Evolutionary conservation across 176 grass and related monocot genomes (phyloP), one percentile per base, ranked within the genome.

Genomic region (Otatea glauca): DNA sequence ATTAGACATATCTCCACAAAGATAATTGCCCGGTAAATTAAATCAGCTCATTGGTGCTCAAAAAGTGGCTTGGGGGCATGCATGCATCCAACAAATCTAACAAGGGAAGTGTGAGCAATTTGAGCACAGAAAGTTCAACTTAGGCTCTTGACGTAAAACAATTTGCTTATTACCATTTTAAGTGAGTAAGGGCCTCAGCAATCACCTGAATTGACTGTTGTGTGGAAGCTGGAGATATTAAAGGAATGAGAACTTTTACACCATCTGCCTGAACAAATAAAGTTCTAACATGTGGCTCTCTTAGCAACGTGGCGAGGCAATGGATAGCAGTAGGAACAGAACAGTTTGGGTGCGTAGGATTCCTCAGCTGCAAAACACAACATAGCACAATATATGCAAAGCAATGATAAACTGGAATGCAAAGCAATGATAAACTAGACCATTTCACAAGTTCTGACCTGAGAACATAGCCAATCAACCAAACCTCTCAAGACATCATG

Each of bases 181-280:
- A 66, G 75, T 75, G 6, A 54, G 68, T 80, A 51, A 61, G 55
- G 69, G 43, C 24, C 68, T 55, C 41, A 47, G 42, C 34, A 84
- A 53, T 84, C 42, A 99, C 96, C 93, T 99, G 96, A 82, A 91
- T 96, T 72, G 96, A 96, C 72, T 99, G 93, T 81, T 99, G 96
- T 24, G 88, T 99, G 50, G 96, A 96, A 53, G 93, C 93, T 70
- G 96, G 93, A 24, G 89, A 81, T 70, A 99, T 96, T 69, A 94
- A 88, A 84, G 93, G 93, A 94, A 99, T 92, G 58, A 99, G 81
- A 47, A 92, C 76, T 74, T 99, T 99, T 68, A 92, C 85, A 60
- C 96, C 93, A 72, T 99, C 93, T n/a, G 81, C 68, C 85, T 96
- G 88, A 54, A 99, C 93, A 99, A 99, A 99, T 77, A 89, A 89